Evolutionary conservation across 306 rosid species (phyloP), one percentile per base, ranked within the genome.

Genomic region (Trichosanthes cucumerina): DNA sequence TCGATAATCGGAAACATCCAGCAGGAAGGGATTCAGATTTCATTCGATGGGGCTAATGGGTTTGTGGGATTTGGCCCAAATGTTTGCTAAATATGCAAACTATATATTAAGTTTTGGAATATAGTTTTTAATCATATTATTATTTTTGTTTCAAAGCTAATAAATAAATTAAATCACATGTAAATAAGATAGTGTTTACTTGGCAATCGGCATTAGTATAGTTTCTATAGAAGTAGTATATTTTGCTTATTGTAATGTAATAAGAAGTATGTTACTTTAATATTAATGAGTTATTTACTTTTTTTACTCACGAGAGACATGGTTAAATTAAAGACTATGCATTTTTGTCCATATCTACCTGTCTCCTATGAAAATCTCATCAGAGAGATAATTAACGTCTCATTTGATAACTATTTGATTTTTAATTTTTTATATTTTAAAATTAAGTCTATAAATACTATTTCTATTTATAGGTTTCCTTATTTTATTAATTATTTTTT

Each of bases 1-100:
- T 89, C 98, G 8, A 93, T 93, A 16, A 82, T 93, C 34, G 98
- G 98, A 65, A 93, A 93, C 82, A 85, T 93, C 82, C 98, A 93
- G 77, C 98, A 90, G 66, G 96, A 90, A 78, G 98, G 98, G 5
- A 90, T 93, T 54, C 97, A 93, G 69, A 85, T 92, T 78, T 91
- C 98, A 2, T 43, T 93, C 24, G 93, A 93, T 78, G 97, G 83
- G 68, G 92, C 90, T 0, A 90, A 89, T 86, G 98, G 97, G 58
- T 91, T 90, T 82, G 86, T 92, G 13, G 98, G 98, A 41, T 93
- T 93, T 78, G 97, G 97, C 52, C 98, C 97, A 59, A 81, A 88
- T 80, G 84, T 92, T 2, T 93, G 98, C 88, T 93, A 79, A 83
- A 24, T 46, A 4, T 21, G 21, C 47, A 41, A 80, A 43, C 44